Percentiles rank a stretch among this genome's conserved stretches.
Conservation (phyloP, 257 asterid genomes). For the Petunia secreta region DNA sequence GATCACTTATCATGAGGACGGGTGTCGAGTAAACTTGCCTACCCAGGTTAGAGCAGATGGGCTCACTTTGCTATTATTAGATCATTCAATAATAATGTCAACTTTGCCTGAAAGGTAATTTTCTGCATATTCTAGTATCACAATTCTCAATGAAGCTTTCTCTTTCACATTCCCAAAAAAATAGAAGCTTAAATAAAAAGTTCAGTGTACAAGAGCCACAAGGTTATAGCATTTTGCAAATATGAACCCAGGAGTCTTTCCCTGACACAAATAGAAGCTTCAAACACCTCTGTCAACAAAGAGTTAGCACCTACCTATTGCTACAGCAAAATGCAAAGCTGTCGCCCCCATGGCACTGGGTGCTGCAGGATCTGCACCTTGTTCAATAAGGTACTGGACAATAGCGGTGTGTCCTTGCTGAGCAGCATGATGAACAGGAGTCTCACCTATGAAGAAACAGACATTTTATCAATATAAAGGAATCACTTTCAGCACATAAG, state of each 20-base stretch:
- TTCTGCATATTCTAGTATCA: neutral
- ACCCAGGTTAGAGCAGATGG: neutral
- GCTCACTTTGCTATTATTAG: neutral
- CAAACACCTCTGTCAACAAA: slow-evolving; percentile 2
- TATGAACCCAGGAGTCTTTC: neutral
- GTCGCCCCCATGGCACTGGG: slow-evolving; percentile 86
- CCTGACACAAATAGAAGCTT: neutral
- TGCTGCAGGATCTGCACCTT: slow-evolving; percentile 82
- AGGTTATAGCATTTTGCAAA: neutral
- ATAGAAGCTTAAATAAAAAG: neutral
- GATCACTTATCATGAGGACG: neutral
- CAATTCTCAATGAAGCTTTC: neutral
- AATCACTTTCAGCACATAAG: neutral
- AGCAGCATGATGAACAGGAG: slow-evolving; percentile 90
- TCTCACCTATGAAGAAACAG: slow-evolving; percentile 62
- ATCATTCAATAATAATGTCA: neutral
- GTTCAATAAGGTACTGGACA: slow-evolving; percentile 71
- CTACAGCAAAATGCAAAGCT: slow-evolving; percentile 88
- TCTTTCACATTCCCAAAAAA: neutral
- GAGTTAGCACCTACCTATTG: slow-evolving; percentile 57
- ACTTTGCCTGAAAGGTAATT: neutral
- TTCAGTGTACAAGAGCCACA: neutral
- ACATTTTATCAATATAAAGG: slow-evolving; percentile 2
- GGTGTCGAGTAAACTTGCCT: neutral
- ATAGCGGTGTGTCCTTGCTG: slow-evolving; percentile 80